These are phyloP conservation scores for Capronia epimyces DNA, from an alignment of 2,329 filamentous ascomycete species.

Conservation along the genomic window DNA sequence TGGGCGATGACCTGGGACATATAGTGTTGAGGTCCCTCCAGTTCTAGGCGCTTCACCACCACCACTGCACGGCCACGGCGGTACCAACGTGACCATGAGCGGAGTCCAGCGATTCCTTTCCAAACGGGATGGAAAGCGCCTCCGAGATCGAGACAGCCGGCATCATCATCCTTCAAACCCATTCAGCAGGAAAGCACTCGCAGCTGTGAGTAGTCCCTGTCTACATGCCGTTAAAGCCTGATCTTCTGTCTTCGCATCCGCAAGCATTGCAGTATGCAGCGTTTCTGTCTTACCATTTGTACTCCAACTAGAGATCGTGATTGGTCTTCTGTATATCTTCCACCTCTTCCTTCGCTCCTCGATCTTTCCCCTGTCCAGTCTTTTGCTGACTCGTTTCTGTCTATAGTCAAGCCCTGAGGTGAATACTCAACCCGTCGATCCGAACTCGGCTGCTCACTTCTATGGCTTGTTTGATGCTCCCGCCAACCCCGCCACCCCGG, in stretches of 20 bases:
- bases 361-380: constrained; percentile 4
- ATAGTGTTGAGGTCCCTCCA: too few relatives aligned
- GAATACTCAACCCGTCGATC: constrained; percentile 14
- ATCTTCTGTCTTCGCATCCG: background rate
- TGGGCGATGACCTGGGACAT: background rate
- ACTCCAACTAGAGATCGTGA: constrained; percentile 12
- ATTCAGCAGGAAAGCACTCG: background rate
- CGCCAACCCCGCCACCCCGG: constrained; percentile 5
- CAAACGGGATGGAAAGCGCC: constrained; percentile 35
- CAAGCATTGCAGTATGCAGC: constrained; percentile 11
- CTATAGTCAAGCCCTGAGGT: constrained; percentile 22
- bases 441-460: constrained; percentile 24
- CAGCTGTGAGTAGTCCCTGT: constrained; percentile 11
- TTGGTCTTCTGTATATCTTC: constrained; percentile 16
- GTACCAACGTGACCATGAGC: constrained; percentile 32
- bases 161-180: background rate
- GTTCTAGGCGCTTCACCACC: too few relatives aligned
- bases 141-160: constrained; percentile 6
- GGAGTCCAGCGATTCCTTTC: constrained; percentile 41
- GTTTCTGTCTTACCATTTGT: constrained; percentile 21
- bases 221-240: constrained; percentile 1
- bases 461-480: constrained; percentile 26
- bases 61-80: background rate
- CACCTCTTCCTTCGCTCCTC: background rate
- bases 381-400: constrained; percentile 13